phyloP scores from a whole-genome alignment of 805 yeast genomes.

The Helenozyma rhizophorensis region DNA sequence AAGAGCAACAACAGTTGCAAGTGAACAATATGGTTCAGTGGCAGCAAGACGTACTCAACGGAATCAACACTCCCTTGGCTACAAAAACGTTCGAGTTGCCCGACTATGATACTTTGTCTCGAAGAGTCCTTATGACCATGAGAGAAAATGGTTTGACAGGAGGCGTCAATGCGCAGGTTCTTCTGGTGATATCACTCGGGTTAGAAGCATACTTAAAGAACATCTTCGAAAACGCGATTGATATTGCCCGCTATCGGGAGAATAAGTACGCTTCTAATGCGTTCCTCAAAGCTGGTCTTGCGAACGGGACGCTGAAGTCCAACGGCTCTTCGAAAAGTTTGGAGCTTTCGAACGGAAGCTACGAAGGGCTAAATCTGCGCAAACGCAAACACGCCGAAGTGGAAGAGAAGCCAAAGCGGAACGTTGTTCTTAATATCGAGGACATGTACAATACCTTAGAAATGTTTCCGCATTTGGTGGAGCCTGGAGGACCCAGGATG shows the following conservation, averaged over 20 bases:
- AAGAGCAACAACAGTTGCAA: constrained; percentile 40
- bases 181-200: constrained; percentile 77
- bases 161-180: constrained; percentile 66
- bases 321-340: neutral
- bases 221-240: constrained; percentile 69
- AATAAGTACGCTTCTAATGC: constrained; percentile 39
- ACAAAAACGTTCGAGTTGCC: constrained; percentile 79
- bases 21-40: constrained; percentile 64
- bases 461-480: constrained; percentile 62
- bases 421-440: constrained; percentile 53
- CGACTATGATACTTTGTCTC: constrained; percentile 62
- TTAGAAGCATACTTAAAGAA: constrained; percentile 75
- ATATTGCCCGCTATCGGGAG: constrained; percentile 60
- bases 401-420: constrained; percentile 4
- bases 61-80: constrained; percentile 75
- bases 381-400: constrained; percentile 8
- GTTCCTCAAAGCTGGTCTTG: constrained; percentile 22
- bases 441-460: constrained; percentile 63
- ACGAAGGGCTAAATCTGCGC: no score
- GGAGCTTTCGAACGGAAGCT: no score
- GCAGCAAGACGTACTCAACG: constrained; percentile 90
- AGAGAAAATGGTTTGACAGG: constrained; percentile 89
- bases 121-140: constrained; percentile 74
- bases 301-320: neutral
- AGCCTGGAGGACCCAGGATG: constrained; percentile 59